Evolutionary conservation across 2,329 filamentous ascomycete genomes (phyloP).

Genomic region (Hypomyces perniciosus): DNA sequence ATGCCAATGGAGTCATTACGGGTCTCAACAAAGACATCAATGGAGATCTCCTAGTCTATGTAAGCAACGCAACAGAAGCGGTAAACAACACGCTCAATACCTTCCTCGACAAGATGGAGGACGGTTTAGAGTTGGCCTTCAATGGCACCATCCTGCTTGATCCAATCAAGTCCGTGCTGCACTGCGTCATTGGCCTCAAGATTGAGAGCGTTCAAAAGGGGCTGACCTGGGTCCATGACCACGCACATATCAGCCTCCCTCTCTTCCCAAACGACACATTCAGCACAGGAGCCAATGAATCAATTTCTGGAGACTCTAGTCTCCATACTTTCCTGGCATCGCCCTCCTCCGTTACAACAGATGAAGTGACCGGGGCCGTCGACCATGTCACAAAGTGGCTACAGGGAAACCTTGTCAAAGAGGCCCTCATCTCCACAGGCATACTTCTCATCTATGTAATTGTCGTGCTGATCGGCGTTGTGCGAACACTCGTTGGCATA

Average conservation of each 20-base stretch:
- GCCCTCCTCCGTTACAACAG: slow-evolving; percentile 64
- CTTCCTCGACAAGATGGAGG: slow-evolving; percentile 72
- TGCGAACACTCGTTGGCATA: slow-evolving; percentile 59
- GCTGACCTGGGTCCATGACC: slow-evolving; percentile 86
- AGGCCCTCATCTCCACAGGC: slow-evolving; percentile 71
- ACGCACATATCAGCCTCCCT: slow-evolving; percentile 79
- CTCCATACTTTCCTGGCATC: slow-evolving; percentile 71
- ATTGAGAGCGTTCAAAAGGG: slow-evolving; percentile 77
- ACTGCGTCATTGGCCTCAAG: slow-evolving; percentile 86
- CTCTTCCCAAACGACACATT: slow-evolving; percentile 74
- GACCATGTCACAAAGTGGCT: slow-evolving; percentile 63
- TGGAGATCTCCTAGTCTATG: slow-evolving; percentile 77
- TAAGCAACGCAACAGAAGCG: slow-evolving; percentile 73
- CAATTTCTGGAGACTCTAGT: slow-evolving; percentile 51
- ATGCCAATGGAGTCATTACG: slow-evolving; percentile 66
- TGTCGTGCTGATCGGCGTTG: slow-evolving; percentile 67
- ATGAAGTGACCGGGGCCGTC: slow-evolving; percentile 76
- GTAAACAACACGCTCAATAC: slow-evolving; percentile 80
- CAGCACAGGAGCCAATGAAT: slow-evolving; percentile 65
- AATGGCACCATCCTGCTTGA: slow-evolving; percentile 74
- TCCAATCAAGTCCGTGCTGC: slow-evolving; percentile 71
- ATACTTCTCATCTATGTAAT: slow-evolving; percentile 73
- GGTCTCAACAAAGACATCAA: slow-evolving; percentile 75
- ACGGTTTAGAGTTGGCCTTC: slow-evolving; percentile 70
- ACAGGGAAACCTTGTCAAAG: slow-evolving; percentile 60